phyloP scores from a whole-genome alignment of 257 asterid genomes.

The Nicotiana tabacum region DNA sequence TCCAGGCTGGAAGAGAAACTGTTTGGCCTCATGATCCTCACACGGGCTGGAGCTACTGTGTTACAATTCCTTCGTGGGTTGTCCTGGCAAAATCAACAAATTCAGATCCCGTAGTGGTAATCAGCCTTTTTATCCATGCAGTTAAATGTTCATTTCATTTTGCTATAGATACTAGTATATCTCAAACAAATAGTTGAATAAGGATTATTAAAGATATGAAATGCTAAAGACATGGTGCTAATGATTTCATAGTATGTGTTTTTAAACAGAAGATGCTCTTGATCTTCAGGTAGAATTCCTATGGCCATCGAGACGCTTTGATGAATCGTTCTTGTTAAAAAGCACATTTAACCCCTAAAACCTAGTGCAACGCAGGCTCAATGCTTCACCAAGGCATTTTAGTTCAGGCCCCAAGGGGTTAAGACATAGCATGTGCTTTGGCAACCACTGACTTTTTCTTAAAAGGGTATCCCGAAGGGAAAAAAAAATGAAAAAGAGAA shows the following conservation, averaged over 20 bases:
- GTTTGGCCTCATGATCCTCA: constrained; percentile 96
- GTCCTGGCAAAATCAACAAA: constrained; percentile 89
- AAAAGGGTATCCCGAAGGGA: not conserved
- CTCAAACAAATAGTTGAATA: not conserved
- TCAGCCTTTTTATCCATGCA: constrained; percentile 18
- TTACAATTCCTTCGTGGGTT: constrained; percentile 91
- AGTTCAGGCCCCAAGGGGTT: not conserved
- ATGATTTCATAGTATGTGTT: not conserved
- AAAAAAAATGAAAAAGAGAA: not conserved
- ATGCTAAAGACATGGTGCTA: not conserved
- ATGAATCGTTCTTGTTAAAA: not conserved
- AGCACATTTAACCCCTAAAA: not conserved
- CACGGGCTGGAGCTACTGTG: constrained; percentile 96
- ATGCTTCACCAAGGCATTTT: not conserved
- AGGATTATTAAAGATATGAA: not conserved
- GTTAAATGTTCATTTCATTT: constrained; percentile 16
- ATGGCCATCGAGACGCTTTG: not conserved
- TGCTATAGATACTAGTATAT: not conserved
- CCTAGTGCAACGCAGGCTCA: not conserved
- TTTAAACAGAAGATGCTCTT: not conserved
- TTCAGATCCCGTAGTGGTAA: constrained; percentile 95
- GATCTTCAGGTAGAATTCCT: not conserved
- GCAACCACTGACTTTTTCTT: not conserved
- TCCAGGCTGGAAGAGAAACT: constrained; percentile 82
- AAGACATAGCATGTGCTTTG: not conserved